Evolutionary conservation across 306 rosid genomes (phyloP).

Genomic region (Prunus dulcis): DNA sequence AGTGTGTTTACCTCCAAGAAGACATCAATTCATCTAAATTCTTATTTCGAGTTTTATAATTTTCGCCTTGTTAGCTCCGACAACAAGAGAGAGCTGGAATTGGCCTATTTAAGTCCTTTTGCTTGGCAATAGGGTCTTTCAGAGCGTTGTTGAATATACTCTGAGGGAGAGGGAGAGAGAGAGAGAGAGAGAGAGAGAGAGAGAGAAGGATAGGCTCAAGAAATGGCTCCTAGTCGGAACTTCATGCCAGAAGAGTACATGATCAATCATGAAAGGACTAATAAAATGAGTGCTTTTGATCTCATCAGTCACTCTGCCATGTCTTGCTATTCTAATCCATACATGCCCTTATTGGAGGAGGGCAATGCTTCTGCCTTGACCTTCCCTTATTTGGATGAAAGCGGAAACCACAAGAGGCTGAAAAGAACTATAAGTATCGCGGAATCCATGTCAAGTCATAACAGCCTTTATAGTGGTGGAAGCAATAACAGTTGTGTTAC

Average conservation of each 20-base stretch:
- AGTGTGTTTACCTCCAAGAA: neutral
- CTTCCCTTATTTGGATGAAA: slow-evolving; percentile 38
- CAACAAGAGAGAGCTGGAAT: neutral
- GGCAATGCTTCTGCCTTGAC: slow-evolving; percentile 3
- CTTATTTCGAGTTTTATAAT: neutral
- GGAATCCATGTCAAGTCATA: slow-evolving; percentile 19
- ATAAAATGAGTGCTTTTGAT: slow-evolving; percentile 6
- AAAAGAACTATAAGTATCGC: slow-evolving; percentile 29
- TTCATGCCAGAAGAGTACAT: slow-evolving; percentile 8
- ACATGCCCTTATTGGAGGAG: slow-evolving; percentile 23
- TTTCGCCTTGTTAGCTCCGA: neutral
- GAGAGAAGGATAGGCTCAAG: neutral
- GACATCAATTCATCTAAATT: slow-evolving; percentile 14
- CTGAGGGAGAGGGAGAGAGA: slow-evolving; percentile 11
- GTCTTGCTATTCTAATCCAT: slow-evolving; percentile 24
- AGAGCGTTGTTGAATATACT: slow-evolving; percentile 44
- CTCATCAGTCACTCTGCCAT: slow-evolving; percentile 15
- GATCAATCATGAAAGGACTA: slow-evolving; percentile 13
- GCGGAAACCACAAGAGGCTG: slow-evolving; percentile 39
- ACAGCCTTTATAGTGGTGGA: slow-evolving; percentile 7
- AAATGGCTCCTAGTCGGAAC: slow-evolving; percentile 25
- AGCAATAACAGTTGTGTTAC: neutral
- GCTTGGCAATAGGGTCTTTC: slow-evolving; percentile 17
- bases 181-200: neutral
- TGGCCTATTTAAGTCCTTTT: slow-evolving; percentile 21